Percentiles rank a stretch among this genome's conserved stretches.
These are phyloP conservation scores for Apium graveolens DNA, from an alignment of 129 eudicot genomes.

Conservation along the genomic window DNA sequence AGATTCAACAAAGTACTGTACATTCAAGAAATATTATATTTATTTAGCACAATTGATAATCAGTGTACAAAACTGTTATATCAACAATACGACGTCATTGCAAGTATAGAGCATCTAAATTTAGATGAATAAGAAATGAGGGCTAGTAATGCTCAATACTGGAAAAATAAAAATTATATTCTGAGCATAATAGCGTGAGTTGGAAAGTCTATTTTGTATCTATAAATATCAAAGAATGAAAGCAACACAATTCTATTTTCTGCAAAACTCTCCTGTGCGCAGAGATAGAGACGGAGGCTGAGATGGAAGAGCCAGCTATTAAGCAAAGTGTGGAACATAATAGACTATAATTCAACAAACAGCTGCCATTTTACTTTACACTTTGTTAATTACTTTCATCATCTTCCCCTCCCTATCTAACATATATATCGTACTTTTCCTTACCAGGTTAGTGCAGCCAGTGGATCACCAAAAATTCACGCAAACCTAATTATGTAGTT, in stretches of 20 bases:
- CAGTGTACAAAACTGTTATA: no score
- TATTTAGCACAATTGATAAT: no score
- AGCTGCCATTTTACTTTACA: neutral
- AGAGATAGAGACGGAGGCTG: slow-evolving; percentile 11
- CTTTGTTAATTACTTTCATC: neutral
- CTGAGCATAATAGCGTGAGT: slow-evolving; percentile 4
- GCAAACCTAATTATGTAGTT: neutral
- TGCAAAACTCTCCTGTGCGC: slow-evolving; percentile 22
- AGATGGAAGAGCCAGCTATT: slow-evolving; percentile 3
- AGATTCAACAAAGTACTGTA: no score
- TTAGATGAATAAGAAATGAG: no score
- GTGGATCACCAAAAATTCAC: neutral
- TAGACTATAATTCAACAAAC: slow-evolving; percentile 5
- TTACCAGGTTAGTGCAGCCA: slow-evolving; percentile 1
- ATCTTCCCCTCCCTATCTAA: neutral
- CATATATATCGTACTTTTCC: neutral
- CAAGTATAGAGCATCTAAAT: no score
- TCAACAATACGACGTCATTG: no score
- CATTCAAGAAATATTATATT: no score
- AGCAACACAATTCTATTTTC: slow-evolving; percentile 19
- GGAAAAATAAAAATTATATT: no score
- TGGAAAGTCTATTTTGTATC: slow-evolving; percentile 22
- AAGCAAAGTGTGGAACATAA: neutral
- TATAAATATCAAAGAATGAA: slow-evolving; percentile 10
- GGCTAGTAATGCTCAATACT: no score